phyloP scores from a whole-genome alignment of 257 asterid species.

The Nicotiana paniculata region DNA sequence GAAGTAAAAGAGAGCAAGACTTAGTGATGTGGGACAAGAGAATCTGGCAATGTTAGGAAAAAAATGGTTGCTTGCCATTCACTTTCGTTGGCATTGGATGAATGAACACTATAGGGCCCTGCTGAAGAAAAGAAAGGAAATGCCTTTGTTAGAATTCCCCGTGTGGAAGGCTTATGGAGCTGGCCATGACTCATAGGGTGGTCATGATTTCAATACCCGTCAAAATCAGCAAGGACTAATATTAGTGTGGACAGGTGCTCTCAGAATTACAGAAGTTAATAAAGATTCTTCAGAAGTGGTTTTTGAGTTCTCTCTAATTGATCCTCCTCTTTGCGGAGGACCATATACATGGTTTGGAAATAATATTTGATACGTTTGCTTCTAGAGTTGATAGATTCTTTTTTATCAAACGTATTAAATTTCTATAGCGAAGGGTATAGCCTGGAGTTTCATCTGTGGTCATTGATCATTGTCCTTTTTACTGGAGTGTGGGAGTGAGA shows the following conservation, averaged over 20 bases:
- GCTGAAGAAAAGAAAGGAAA: background rate
- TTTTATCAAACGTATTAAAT: background rate
- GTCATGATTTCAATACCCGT: background rate
- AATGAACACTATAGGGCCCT: background rate
- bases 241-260: background rate
- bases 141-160: background rate
- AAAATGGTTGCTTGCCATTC: background rate
- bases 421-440: background rate
- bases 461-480: background rate
- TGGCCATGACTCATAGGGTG: background rate
- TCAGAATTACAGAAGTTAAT: background rate
- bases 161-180: background rate
- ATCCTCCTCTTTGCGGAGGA: background rate
- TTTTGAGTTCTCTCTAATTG: background rate
- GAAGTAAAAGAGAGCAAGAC: background rate
- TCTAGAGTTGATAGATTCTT: background rate
- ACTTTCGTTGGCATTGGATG: background rate
- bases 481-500: background rate
- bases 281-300: background rate
- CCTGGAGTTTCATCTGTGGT: background rate
- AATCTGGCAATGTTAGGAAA: background rate
- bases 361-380: background rate
- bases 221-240: background rate
- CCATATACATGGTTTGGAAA: background rate
- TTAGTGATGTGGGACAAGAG: background rate